Percentiles rank a stretch among this genome's conserved stretches.
Conservation (phyloP, 2,329 filamentous ascomycete genomes). For the Diaporthe sp. region DNA sequence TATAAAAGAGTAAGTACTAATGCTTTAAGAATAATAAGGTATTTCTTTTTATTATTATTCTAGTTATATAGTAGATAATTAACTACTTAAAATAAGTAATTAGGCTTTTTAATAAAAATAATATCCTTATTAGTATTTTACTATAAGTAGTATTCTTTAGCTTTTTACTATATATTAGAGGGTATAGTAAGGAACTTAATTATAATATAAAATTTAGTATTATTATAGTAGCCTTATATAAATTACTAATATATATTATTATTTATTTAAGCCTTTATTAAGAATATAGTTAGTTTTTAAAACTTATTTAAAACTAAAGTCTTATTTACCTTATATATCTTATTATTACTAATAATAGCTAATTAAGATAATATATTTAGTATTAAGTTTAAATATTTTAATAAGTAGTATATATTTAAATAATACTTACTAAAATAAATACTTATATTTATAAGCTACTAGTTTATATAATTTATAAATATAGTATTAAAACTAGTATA, state of each 20-base stretch:
- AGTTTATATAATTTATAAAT: background rate
- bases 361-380: too few species aligned
- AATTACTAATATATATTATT: background rate
- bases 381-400: too few species aligned
- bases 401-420: too few species aligned
- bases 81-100: background rate
- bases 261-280: too few species aligned
- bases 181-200: background rate
- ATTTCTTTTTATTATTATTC: background rate
- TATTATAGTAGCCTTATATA: background rate
- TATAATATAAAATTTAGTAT: background rate
- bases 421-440: background rate
- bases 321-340: too few species aligned
- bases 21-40: background rate
- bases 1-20: background rate
- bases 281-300: too few species aligned
- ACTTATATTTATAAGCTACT: background rate
- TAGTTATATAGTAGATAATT: constrained; percentile 14
- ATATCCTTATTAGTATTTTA: constrained; percentile 18
- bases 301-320: too few species aligned
- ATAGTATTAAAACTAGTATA: constrained; percentile 16
- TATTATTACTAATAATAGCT: too few species aligned
- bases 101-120: background rate
- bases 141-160: too few species aligned
- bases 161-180: too few species aligned